A percentile compares a stretch with the other conserved stretches of the same genome.
Conservation (phyloP, 768 basidiomycete species). For the Amyloporia xantha region DNA sequence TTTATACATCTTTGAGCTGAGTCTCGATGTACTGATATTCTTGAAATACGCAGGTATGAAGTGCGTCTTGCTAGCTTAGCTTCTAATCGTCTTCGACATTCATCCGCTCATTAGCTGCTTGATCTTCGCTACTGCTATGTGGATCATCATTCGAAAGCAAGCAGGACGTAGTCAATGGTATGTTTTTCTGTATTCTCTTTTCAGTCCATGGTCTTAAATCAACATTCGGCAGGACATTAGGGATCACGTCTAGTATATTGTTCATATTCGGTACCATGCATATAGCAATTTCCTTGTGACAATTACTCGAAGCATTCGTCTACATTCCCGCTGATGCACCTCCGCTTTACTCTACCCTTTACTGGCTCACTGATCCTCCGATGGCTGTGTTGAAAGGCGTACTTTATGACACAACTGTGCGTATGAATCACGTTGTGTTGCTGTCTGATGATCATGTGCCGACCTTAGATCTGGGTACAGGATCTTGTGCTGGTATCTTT, state of each 20-base stretch:
- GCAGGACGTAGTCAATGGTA: background rate
- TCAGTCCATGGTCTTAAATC: background rate
- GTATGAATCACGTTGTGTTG: background rate
- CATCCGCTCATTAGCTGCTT: background rate
- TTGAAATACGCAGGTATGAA: background rate
- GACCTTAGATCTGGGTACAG: background rate
- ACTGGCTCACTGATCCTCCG: background rate
- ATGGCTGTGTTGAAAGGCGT: background rate
- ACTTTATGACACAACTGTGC: slow-evolving; percentile 1
- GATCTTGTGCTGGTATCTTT: background rate
- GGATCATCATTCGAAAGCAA: background rate
- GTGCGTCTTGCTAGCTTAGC: background rate
- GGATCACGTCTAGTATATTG: background rate
- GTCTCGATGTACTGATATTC: background rate
- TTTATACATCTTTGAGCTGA: background rate
- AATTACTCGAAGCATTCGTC: slow-evolving; percentile 1
- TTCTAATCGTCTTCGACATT: no score
- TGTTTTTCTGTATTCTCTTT: background rate
- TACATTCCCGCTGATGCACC: background rate
- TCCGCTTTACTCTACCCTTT: background rate
- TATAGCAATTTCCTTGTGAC: background rate
- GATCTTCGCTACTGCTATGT: background rate
- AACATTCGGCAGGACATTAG: background rate
- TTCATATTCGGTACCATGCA: background rate
- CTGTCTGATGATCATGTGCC: background rate